Evolutionary conservation across 176 grass and related monocot genomes (phyloP).

Genomic region (Raddia guianensis): DNA sequence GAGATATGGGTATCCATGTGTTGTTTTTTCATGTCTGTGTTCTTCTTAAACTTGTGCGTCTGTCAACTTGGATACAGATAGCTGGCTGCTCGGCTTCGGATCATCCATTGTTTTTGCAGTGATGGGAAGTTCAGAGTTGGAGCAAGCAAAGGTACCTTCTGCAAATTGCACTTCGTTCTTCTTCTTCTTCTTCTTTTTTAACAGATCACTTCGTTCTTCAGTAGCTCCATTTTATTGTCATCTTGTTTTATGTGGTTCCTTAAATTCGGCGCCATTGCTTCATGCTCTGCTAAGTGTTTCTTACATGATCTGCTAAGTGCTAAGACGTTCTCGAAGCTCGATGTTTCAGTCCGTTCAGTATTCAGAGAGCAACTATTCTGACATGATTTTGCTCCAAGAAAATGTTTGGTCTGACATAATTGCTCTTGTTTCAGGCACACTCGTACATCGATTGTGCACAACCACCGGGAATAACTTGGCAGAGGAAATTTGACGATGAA

Average conservation of each 20-base stretch:
- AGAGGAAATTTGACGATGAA: constrained; percentile 59
- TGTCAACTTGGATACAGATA: not conserved
- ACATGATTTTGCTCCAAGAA: not conserved
- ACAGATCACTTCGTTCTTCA: not conserved
- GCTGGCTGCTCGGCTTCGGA: constrained; percentile 1
- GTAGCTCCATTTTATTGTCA: not conserved
- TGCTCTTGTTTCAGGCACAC: constrained; percentile 35
- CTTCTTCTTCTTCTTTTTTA: too few relatives aligned
- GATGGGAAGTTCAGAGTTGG: constrained; percentile 37
- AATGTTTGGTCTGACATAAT: not conserved
- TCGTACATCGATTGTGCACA: constrained; percentile 10
- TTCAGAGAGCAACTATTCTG: not conserved
- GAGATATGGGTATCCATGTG: too few relatives aligned
- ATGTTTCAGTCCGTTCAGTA: not conserved
- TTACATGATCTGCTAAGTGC: not conserved
- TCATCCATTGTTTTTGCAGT: not conserved
- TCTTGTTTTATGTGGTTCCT: not conserved
- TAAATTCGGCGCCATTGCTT: not conserved
- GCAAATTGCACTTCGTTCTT: not conserved
- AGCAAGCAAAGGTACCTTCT: constrained; percentile 38
- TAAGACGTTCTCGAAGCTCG: not conserved
- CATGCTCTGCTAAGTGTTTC: not conserved
- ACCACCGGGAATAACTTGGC: constrained; percentile 49
- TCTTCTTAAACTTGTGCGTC: not conserved
- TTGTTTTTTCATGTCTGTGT: not conserved